Evolutionary conservation across 2,329 filamentous ascomycete genomes (phyloP).

Genomic region (Botrytis cinerea): DNA sequence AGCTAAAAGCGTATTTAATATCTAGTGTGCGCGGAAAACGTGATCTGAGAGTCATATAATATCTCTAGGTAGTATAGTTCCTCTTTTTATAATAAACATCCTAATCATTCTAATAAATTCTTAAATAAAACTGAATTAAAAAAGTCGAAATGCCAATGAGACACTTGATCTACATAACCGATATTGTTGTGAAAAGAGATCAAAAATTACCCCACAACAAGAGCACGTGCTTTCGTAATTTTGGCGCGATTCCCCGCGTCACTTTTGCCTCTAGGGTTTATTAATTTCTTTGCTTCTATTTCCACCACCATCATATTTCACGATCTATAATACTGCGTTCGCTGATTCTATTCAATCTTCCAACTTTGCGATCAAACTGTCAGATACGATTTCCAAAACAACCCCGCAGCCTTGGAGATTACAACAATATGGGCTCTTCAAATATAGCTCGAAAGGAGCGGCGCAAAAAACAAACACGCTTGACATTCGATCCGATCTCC

Average conservation of each 20-base stretch:
- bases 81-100: too few relatives aligned
- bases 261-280: conserved; percentile 6
- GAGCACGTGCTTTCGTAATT: conserved; percentile 3
- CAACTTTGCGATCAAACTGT: not conserved
- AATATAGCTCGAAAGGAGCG: conserved; percentile 34
- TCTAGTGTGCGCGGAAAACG: too few relatives aligned
- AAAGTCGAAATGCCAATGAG: too few relatives aligned
- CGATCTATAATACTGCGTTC: not conserved
- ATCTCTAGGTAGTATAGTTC: too few relatives aligned
- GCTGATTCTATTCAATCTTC: not conserved
- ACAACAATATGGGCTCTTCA: conserved; percentile 27
- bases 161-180: too few relatives aligned
- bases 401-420: conserved; percentile 22
- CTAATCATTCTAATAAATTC: too few relatives aligned
- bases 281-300: not conserved
- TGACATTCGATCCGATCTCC: conserved; percentile 35
- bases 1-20: too few relatives aligned
- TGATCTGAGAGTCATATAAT: too few relatives aligned
- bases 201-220: not conserved
- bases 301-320: not conserved
- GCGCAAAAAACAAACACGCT: conserved; percentile 37
- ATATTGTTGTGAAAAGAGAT: not conserved
- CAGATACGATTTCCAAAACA: not conserved
- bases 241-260: conserved; percentile 14
- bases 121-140: too few relatives aligned